Percentiles rank a stretch among this genome's conserved stretches.
phyloP scores from a whole-genome alignment of 495 filamentous ascomycete genomes.

The Evansstolkia leycettana region DNA sequence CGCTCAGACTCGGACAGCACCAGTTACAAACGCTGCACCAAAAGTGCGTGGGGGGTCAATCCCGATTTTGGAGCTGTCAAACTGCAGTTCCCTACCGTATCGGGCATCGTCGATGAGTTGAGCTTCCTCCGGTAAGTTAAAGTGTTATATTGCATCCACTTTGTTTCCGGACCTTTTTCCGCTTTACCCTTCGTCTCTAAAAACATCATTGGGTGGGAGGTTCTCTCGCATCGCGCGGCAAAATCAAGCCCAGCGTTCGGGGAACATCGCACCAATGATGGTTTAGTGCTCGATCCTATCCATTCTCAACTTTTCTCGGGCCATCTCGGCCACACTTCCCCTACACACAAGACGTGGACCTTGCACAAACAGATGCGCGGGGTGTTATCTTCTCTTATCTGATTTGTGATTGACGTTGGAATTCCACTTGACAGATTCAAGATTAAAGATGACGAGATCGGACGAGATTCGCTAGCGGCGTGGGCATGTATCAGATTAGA shows the following conservation, averaged over 20 bases:
- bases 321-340: too few species aligned
- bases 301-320: too few species aligned
- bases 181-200: background rate
- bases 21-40: constrained; percentile 61
- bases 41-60: constrained; percentile 44
- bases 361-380: too few species aligned
- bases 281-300: too few species aligned
- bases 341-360: too few species aligned
- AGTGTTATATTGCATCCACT: constrained; percentile 2
- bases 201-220: too few species aligned
- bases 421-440: constrained; percentile 59
- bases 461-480: constrained; percentile 61
- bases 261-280: too few species aligned
- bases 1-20: constrained; percentile 33
- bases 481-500: constrained; percentile 86
- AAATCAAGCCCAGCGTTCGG: background rate
- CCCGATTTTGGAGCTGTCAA: constrained; percentile 60
- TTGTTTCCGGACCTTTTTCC: constrained; percentile 1
- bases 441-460: constrained; percentile 70
- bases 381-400: too few species aligned
- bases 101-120: constrained; percentile 61
- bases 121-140: constrained; percentile 69
- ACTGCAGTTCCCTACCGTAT: constrained; percentile 47
- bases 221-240: too few species aligned
- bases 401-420: constrained; percentile 5